Evolutionary conservation across 306 rosid genomes (phyloP), one percentile per base, ranked within the genome.

Genomic region (Dalbergia cochinchinensis): DNA sequence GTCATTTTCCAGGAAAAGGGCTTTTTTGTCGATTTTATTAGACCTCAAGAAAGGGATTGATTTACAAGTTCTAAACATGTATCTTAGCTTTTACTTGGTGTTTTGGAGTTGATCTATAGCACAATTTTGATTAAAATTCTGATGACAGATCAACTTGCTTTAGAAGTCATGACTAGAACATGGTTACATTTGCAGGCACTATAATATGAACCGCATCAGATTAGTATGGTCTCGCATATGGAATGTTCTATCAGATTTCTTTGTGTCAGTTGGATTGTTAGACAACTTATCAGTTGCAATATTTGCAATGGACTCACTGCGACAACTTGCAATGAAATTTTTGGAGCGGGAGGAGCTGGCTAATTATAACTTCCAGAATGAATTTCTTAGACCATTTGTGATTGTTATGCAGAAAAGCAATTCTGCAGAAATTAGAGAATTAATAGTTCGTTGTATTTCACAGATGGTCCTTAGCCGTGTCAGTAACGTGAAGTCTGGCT

Each of bases 401-500:
- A 93, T 96, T 78, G 98, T 96, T 65, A 91, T 96, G 97, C 94
- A 88, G 88, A 93, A 96, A 83, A 96, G 99, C 85, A 78, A 83
- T 82, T 88, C 92, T 80, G 86, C 93, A 34, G 99, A 96, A 89
- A 96, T 96, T 73, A 93, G 89, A 89, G 99, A 96, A 85, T 84
- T 96, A 79, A 93, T 93, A 76, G 95, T 93, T 70, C 92, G 99
- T 66, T 96, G 99, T 83, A 92, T 96, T 85, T 96, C 99, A 58
- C 99, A 96, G 85, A 96, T 96, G 99, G 97, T 96, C 85, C 99
- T 96, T 86, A 91, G 96, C 80, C 97, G 99, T 57, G 99, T 96
- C 88, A 87, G 81, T 76, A 90, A 93, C 67, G 99, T 96, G 89
- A 96, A 96, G 85, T 96, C 99, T 72, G 99, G 99, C 81, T 96